phyloP scores from a whole-genome alignment of 202 grass and related monocot species.

The Elaeis oleifera region DNA sequence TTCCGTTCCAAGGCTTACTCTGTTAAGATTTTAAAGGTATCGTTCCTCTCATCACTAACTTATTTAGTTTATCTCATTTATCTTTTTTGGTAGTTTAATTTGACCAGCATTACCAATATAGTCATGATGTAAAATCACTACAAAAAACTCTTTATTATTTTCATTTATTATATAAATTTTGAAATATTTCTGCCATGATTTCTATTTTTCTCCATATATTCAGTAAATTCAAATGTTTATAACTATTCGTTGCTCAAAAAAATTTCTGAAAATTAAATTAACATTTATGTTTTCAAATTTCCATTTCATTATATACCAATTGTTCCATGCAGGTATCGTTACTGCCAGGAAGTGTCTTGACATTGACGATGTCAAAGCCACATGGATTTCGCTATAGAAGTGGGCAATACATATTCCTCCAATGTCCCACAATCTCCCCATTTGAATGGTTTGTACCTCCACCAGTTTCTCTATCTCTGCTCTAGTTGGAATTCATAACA shows the following conservation, averaged over 20 bases:
- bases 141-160: background rate
- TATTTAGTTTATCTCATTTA: too few relatives aligned
- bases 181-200: too few relatives aligned
- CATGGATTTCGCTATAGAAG: constrained; percentile 97
- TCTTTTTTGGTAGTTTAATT: too few relatives aligned
- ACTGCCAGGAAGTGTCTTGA: constrained; percentile 89
- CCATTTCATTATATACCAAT: background rate
- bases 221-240: too few relatives aligned
- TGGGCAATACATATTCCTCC: constrained; percentile 15
- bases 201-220: background rate
- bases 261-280: background rate
- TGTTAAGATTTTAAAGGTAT: constrained; percentile 87
- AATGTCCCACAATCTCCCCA: constrained; percentile 18
- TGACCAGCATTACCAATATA: too few relatives aligned
- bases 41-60: too few relatives aligned
- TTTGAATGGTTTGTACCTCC: constrained; percentile 18
- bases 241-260: too few relatives aligned
- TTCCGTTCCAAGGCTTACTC: constrained; percentile 65
- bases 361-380: constrained; percentile 96
- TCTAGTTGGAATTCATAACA: background rate
- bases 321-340: constrained; percentile 54
- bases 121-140: too few relatives aligned
- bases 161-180: background rate
- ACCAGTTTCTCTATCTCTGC: background rate
- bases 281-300: background rate